These are phyloP conservation scores for Sporothrix dimorphospora DNA, from an alignment of 2,329 filamentous ascomycete species.

Conservation along the genomic window DNA sequence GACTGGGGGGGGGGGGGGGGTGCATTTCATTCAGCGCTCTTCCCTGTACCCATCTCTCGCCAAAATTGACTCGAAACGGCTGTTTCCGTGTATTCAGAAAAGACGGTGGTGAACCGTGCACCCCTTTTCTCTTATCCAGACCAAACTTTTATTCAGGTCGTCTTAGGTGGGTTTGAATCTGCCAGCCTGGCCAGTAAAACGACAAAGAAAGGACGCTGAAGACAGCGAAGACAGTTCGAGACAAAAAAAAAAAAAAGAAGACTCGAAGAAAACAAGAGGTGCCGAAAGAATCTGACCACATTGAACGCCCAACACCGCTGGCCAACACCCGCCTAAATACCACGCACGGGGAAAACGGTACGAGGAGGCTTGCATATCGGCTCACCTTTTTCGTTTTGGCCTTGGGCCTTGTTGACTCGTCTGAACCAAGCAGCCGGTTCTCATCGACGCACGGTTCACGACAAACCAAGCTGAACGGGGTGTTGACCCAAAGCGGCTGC, in stretches of 20 bases:
- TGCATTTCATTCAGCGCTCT: not conserved
- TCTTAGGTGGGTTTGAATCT: not conserved
- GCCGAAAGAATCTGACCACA: not conserved
- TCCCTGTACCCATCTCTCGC: not conserved
- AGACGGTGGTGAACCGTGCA: not conserved
- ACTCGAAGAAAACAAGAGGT: not conserved
- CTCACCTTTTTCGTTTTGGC: not conserved
- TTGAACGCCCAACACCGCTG: not conserved
- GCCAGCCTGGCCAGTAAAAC: not conserved
- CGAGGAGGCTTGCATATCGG: constrained; percentile 8
- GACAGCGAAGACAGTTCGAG: no score
- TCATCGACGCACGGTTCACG: not conserved
- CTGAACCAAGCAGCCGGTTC: not conserved
- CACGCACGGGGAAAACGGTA: not conserved
- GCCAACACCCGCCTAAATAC: not conserved
- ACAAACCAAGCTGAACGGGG: not conserved
- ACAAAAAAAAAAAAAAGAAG: not conserved
- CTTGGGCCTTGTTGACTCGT: not conserved
- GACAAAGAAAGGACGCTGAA: no score
- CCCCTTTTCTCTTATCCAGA: not conserved
- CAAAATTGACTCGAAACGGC: constrained; percentile 1
- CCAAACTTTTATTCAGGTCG: not conserved
- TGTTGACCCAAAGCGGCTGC: not conserved
- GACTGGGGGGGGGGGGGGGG: not conserved
- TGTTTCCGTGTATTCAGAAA: not conserved